A percentile compares a stretch with the other conserved stretches of the same genome.
Evolutionary conservation across 768 basidiomycete species (phyloP).

Genomic region (Chlorophyllum brunneum): DNA sequence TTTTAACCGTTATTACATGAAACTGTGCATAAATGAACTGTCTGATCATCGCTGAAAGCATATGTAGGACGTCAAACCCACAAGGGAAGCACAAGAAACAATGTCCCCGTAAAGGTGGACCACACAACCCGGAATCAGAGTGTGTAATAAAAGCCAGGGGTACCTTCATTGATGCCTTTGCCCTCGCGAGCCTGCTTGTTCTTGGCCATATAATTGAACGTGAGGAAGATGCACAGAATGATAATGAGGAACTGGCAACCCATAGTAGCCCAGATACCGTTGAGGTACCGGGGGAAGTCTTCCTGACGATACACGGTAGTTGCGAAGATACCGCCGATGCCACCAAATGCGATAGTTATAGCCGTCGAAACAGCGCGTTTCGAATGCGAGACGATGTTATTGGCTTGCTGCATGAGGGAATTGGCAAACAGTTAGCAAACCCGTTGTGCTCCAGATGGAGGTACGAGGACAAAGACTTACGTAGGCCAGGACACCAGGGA

Average conservation of each 20-base stretch:
- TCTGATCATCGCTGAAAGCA: too few relatives aligned
- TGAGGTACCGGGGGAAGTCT: slow-evolving; percentile 29
- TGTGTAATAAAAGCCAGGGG: slow-evolving; percentile 37
- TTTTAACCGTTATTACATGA: too few relatives aligned
- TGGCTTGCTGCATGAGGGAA: slow-evolving; percentile 23
- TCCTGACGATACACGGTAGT: slow-evolving; percentile 32
- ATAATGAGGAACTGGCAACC: slow-evolving; percentile 32
- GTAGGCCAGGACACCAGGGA: slow-evolving; percentile 36
- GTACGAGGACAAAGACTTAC: slow-evolving; percentile 21
- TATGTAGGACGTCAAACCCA: too few relatives aligned
- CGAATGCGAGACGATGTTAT: slow-evolving; percentile 32
- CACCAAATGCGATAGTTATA: slow-evolving; percentile 31
- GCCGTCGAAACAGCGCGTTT: slow-evolving; percentile 38
- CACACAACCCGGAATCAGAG: slow-evolving; percentile 21
- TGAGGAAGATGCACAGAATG: slow-evolving; percentile 23
- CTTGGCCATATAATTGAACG: slow-evolving; percentile 24
- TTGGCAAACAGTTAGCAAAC: not conserved
- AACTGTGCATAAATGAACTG: too few relatives aligned
- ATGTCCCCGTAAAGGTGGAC: too few relatives aligned
- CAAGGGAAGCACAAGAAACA: too few relatives aligned
- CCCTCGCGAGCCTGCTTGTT: slow-evolving; percentile 31
- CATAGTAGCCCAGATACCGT: slow-evolving; percentile 33
- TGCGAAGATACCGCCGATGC: slow-evolving; percentile 36
- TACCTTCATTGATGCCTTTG: slow-evolving; percentile 28
- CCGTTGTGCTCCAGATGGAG: too few relatives aligned